Base-by-base conservation (phyloP, 495 filamentous ascomycete species). In the Hypoxylon crocopeplum region DNA sequence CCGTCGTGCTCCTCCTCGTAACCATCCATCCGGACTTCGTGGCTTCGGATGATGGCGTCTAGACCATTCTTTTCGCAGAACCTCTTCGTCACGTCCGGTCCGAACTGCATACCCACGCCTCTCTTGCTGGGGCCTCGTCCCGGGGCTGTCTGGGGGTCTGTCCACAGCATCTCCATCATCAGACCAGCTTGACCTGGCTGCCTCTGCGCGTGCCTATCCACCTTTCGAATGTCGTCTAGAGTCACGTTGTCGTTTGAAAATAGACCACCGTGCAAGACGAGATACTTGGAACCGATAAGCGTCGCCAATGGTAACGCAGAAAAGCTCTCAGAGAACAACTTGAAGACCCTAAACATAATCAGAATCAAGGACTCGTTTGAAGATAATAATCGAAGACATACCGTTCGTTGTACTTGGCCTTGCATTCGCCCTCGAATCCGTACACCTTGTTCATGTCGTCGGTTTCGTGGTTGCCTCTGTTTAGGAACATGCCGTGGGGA, bases 101-200 rank as follows among this genome's bases (percentile, higher is more conserved):
- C 94, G 66, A 99, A 99, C 69, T 96, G 91, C 74, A 98, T 81
- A 41, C 94, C 94, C 19, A 99, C 93, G 51, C 94, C 94, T 69
- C 94, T 85, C 82, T 99, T 99, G 79, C 91, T 96, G 16, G 93
- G 95, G 7, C 92, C 91, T 46, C 94, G 85, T 20, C 94, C 94
- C 39, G 90, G 89, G 57, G 84, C 78, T 0, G 86, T 77, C 70
- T 98, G 94, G 10, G 94, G 94, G 69, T 99, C 94, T 0, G 94
- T 98, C 94, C 94, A 99, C 15, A 99, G 84, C 95, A 99, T 99
- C 73, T 99, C 94, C 94, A 99, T 98, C 94, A 99, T 99, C 64
- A 99, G 77, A 24, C 94, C 94, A 37, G 87, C 73, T 71, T 98
- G 94, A 17, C 95, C 95, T n/a, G 94, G 94, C 68, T 99, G 94